Percentiles rank a stretch among this genome's conserved stretches.
phyloP scores from a whole-genome alignment of 1,139 yeast genomes.

The Geotrichum citri-aurantii region DNA sequence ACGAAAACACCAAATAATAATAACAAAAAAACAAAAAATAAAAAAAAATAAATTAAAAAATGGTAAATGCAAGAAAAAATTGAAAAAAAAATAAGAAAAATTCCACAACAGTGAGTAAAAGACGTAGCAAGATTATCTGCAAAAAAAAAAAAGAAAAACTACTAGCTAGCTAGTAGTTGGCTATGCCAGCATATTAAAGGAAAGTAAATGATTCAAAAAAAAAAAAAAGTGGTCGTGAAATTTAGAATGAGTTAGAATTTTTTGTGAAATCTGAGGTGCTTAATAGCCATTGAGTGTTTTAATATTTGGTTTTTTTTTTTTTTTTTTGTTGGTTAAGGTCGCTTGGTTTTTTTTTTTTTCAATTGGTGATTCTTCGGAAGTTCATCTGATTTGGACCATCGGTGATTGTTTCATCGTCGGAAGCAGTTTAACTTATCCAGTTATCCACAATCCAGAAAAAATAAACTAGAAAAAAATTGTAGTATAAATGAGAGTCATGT shows the following conservation, averaged over 20 bases:
- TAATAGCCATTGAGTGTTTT: neutral
- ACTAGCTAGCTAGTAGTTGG: too few species aligned
- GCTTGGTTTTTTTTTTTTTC: neutral
- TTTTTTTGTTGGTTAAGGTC: neutral
- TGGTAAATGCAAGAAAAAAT: neutral
- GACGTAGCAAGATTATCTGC: too few species aligned
- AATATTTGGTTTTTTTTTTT: neutral
- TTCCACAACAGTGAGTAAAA: too few species aligned
- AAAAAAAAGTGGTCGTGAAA: neutral
- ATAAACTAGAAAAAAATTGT: neutral
- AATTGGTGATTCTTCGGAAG: neutral
- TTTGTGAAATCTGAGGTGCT: neutral
- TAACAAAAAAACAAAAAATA: neutral
- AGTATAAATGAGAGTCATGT: neutral
- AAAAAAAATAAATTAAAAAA: neutral
- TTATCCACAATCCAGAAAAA: neutral
- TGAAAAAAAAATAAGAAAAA: too few species aligned
- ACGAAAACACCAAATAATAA: too few species aligned
- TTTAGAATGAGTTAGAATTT: neutral
- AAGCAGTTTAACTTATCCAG: neutral
- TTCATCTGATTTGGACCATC: neutral
- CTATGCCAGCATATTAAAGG: neutral
- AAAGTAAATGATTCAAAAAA: neutral
- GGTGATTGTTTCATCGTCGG: neutral
- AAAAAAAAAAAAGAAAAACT: too few species aligned